phyloP scores from a whole-genome alignment of 106 monocot species.

The Dendrobium huoshanense region DNA sequence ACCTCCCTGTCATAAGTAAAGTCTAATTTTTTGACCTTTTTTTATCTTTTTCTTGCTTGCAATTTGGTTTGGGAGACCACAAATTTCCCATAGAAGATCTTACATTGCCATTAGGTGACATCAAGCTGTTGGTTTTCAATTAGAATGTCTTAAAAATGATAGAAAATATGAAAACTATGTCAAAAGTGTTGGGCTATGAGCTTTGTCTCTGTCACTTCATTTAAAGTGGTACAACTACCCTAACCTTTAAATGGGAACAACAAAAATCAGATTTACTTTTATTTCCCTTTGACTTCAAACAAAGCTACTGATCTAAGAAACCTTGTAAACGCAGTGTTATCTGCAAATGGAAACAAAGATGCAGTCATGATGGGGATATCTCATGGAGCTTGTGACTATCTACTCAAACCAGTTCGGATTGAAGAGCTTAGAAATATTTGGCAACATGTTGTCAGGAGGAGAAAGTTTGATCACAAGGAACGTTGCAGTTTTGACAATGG shows the following conservation, averaged over 20 bases:
- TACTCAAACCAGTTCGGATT: conserved; percentile 56
- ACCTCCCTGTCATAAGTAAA: conserved; percentile 76
- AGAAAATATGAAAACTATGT: not conserved
- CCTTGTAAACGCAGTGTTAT: conserved; percentile 43
- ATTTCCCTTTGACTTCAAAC: not conserved
- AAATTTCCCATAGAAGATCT: not conserved
- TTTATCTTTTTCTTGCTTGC: not conserved
- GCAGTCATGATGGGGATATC: conserved; percentile 69
- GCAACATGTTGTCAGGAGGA: conserved; percentile 61
- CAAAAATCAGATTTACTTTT: conserved; percentile 14
- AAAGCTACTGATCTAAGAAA: not conserved
- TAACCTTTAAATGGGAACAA: conserved; percentile 39
- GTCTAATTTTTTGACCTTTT: conserved; percentile 1
- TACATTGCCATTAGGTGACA: not conserved
- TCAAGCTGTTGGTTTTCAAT: not conserved
- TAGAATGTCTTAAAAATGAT: not conserved
- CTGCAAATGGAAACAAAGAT: conserved; percentile 54
- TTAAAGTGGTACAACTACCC: not conserved
- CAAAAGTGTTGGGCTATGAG: not conserved
- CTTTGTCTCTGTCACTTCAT: not conserved
- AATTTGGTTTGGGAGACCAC: not conserved
- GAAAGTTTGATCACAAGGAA: conserved; percentile 29
- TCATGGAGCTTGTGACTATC: conserved; percentile 68
- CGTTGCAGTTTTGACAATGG: conserved; percentile 13
- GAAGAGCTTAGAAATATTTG: conserved; percentile 70